Percentiles rank a stretch among this genome's conserved stretches.
Evolutionary conservation across 2,329 filamentous ascomycete genomes (phyloP).

Genomic region (Stemphylium beticola): DNA sequence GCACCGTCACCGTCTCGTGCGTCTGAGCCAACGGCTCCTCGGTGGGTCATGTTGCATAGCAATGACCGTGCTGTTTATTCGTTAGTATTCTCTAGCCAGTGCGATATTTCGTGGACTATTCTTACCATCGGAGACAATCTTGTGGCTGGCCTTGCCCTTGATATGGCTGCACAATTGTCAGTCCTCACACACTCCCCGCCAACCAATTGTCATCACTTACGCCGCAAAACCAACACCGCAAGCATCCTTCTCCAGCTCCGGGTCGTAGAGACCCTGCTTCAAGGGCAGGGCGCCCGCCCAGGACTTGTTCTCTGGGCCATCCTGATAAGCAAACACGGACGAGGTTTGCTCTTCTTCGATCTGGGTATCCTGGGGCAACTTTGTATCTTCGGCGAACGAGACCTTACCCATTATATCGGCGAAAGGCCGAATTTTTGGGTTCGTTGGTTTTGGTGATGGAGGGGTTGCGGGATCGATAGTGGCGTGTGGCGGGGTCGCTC

Average conservation of each 20-base stretch:
- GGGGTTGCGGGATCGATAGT: conserved; percentile 28
- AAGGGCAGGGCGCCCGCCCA: conserved; percentile 95
- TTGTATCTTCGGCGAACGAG: conserved; percentile 59
- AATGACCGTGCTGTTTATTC: conserved; percentile 75
- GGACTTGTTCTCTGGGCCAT: conserved; percentile 77
- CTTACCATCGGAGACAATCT: conserved; percentile 97
- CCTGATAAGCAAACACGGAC: conserved; percentile 81
- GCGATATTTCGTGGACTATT: not conserved
- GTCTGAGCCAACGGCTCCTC: conserved; percentile 96
- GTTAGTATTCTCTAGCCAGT: conserved; percentile 37
- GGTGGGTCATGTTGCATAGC: conserved; percentile 99
- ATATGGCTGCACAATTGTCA: conserved; percentile 72
- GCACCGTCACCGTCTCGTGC: conserved; percentile 97
- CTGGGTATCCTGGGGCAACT: conserved; percentile 52
- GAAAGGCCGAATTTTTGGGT: conserved; percentile 52
- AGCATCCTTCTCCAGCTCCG: conserved; percentile 95
- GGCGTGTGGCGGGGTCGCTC: conserved; percentile 32
- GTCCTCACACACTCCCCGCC: conserved; percentile 9
- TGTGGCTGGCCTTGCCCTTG: conserved; percentile 96
- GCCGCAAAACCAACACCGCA: conserved; percentile 99
- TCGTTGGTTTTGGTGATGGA: conserved; percentile 25
- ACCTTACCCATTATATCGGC: conserved; percentile 63
- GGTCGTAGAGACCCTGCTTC: conserved; percentile 99
- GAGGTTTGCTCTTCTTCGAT: conserved; percentile 66
- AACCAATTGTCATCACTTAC: conserved; percentile 60